Evolutionary conservation across 2,329 filamentous ascomycete genomes (phyloP).

Genomic region (Ceratocystis destructans): DNA sequence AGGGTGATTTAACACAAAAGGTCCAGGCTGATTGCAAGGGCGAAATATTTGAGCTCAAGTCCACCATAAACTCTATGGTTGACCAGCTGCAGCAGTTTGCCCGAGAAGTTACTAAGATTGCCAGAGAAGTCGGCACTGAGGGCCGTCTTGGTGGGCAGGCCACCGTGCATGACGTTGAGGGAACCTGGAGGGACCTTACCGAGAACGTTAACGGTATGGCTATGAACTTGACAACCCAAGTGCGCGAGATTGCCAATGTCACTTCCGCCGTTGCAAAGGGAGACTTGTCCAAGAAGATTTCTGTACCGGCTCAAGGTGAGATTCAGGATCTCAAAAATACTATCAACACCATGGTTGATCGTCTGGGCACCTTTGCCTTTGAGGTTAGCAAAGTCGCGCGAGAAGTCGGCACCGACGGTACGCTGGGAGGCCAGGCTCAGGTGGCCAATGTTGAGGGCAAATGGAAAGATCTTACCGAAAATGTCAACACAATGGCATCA

Average conservation of each 20-base stretch:
- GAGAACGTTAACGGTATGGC: conserved; percentile 97
- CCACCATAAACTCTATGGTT: conserved; percentile 98
- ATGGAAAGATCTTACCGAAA: conserved; percentile 93
- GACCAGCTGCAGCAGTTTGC: conserved; percentile 95
- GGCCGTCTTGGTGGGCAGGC: conserved; percentile 88
- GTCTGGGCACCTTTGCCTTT: conserved; percentile 86
- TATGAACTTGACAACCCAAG: conserved; percentile 93
- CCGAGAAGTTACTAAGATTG: conserved; percentile 90
- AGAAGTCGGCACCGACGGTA: conserved; percentile 92
- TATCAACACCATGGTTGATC: conserved; percentile 98
- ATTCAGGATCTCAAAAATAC: conserved; percentile 92
- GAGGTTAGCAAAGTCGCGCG: conserved; percentile 91
- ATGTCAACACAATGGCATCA: conserved; percentile 65
- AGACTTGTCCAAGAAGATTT: conserved; percentile 91
- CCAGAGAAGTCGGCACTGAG: conserved; percentile 91
- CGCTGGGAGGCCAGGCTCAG: conserved; percentile 81
- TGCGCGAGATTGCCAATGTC: conserved; percentile 92
- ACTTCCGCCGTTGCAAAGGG: conserved; percentile 90
- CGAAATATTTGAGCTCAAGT: conserved; percentile 89
- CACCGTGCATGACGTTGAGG: conserved; percentile 88
- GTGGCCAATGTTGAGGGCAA: conserved; percentile 94
- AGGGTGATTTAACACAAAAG: conserved; percentile 89
- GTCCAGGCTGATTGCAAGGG: conserved; percentile 85
- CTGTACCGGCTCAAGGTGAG: conserved; percentile 84
- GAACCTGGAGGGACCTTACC: conserved; percentile 92